Base-by-base conservation (phyloP, 2,329 filamentous ascomycete species). In the Colletotrichum salicis region DNA sequence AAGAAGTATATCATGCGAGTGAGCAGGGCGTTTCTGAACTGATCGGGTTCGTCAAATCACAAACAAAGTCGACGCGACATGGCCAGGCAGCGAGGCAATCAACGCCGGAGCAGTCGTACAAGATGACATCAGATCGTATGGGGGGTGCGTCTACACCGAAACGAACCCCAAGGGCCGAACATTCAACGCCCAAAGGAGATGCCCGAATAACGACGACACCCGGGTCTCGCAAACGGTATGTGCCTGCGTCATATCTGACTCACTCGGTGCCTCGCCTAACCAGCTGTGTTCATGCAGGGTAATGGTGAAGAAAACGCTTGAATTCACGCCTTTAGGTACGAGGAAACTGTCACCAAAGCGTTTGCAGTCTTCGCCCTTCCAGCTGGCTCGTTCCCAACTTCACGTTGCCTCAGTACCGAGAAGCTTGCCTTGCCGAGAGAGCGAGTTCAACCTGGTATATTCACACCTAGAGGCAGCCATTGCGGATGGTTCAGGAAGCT, bases 281-380 rank as follows among this genome's bases (percentile, higher is more conserved):
- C 27, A 24, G n/a, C 48, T 7, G 37, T 13, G 31, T 24, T 60
- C 71, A 0, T 64, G 70, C 66, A 86, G 87, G 73, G 91, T 94
- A 51, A 83, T 93, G 51, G 84, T 96, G 54, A 97, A 97, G 80
- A 97, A 95, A 78, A 93, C 94, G 5, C 89, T 99, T 45, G 95
- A 98, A 78, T 98, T 98, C 78, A 99, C 96, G 0, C 96, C 96
- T 0, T 85, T 99, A n/a, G 95, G 94, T 7, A 98, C 94, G 15
- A 92, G 96, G 51, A 88, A 93, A 24, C 87, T 99, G 4, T 94
- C 94, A 1, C 93, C 94, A 5, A 88, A 88, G 41, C 90, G 93
- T 75, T 88, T 93, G 67, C 89, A 94, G 55, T 90, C 92, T 2
- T 97, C 96, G 0, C 96, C 96, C 0, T 98, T 98, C 78, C 95